These are phyloP conservation scores for Diplosphaera chodatii DNA, from an alignment of 139 green algal species.

Conservation along the genomic window DNA sequence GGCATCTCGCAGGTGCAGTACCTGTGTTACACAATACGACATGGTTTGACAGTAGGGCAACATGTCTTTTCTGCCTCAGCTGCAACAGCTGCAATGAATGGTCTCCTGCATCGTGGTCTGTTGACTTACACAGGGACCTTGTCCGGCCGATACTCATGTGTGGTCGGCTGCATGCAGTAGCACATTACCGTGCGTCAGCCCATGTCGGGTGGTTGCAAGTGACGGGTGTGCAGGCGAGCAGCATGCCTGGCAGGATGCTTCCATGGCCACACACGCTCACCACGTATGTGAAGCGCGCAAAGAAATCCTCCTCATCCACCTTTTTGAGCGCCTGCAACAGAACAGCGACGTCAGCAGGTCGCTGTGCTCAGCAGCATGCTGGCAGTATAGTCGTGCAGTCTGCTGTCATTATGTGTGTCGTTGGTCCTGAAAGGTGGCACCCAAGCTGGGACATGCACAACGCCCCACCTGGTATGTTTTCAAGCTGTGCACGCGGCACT, in stretches of 20 bases:
- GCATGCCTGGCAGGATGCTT: no score
- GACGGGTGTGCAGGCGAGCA: no score
- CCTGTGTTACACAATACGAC: slow-evolving; percentile 18
- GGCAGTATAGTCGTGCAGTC: no score
- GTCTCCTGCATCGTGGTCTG: no score
- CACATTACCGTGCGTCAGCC: background rate
- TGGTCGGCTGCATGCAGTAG: slow-evolving; percentile 11
- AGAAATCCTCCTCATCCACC: slow-evolving; percentile 57
- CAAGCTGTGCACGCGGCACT: slow-evolving; percentile 59
- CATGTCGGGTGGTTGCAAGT: background rate
- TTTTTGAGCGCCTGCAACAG: slow-evolving; percentile 22
- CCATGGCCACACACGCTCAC: slow-evolving; percentile 7
- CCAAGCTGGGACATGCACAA: no score
- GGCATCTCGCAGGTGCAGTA: slow-evolving; percentile 80
- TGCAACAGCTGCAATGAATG: background rate
- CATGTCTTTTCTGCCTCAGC: no score
- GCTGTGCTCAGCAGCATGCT: no score
- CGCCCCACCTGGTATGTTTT: slow-evolving; percentile 42
- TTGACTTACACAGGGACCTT: slow-evolving; percentile 67
- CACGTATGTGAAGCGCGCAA: slow-evolving; percentile 65
- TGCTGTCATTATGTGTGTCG: no score
- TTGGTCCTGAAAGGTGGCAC: no score
- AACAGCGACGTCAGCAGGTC: no score
- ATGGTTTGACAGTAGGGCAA: background rate
- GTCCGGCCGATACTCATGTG: slow-evolving; percentile 44